A percentile compares a stretch with the other conserved stretches of the same genome.
Evolutionary conservation across 176 grass and related monocot genomes (phyloP).

Genomic region (Musa itinerans): DNA sequence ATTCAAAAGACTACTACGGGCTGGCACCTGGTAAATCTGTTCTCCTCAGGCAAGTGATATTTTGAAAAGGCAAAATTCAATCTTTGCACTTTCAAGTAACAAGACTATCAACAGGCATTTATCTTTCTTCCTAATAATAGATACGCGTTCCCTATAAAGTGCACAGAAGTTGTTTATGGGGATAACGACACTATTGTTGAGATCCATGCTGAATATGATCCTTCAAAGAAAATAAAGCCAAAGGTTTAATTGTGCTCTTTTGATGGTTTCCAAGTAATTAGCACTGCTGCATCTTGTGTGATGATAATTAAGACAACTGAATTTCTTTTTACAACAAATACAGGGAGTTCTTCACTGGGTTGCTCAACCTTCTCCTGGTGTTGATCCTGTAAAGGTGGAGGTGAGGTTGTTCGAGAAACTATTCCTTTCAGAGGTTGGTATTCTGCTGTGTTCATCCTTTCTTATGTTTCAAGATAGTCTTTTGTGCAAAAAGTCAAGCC

Average conservation of each 20-base stretch:
- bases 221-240: slow-evolving; percentile 76
- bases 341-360: slow-evolving; percentile 99
- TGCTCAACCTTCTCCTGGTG: slow-evolving; percentile 62
- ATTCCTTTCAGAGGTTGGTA: slow-evolving; percentile 67
- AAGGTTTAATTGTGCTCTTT: slow-evolving; percentile 35
- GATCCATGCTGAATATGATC: slow-evolving; percentile 90
- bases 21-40: slow-evolving; percentile 88
- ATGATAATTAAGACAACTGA: not conserved
- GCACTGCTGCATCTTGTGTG: not conserved
- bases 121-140: slow-evolving; percentile 23
- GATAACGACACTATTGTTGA: slow-evolving; percentile 54
- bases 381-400: slow-evolving; percentile 84
- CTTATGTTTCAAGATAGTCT: slow-evolving; percentile 3
- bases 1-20: slow-evolving; percentile 97
- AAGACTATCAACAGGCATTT: not conserved
- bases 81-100: not conserved
- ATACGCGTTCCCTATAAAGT: slow-evolving; percentile 97
- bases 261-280: not conserved
- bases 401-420: slow-evolving; percentile 86
- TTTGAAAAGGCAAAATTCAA: slow-evolving; percentile 10
- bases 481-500: not conserved
- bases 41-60: slow-evolving; percentile 58
- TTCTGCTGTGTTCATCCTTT: not conserved
- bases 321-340: slow-evolving; percentile 1
- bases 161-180: slow-evolving; percentile 79